phyloP scores from a whole-genome alignment of 2,329 filamentous ascomycete species.

The Colletotrichum agaves region DNA sequence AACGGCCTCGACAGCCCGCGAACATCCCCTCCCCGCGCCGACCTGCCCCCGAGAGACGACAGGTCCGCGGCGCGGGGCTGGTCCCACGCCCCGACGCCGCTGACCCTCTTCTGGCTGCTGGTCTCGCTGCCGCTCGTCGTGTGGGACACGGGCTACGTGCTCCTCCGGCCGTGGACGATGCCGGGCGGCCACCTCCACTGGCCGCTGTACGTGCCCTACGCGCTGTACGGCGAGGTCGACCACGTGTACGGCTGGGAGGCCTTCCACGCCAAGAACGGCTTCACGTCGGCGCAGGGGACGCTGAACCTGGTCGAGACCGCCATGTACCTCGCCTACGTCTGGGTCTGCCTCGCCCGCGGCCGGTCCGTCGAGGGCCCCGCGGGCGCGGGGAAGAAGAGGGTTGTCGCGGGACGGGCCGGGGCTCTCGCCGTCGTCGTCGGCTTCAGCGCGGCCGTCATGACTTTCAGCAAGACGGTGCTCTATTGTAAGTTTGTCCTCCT shows the following conservation, averaged over 20 bases:
- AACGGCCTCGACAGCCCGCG: conserved; percentile 41
- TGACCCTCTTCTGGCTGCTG: conserved; percentile 74
- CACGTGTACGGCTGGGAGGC: conserved; percentile 84
- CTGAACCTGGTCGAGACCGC: conserved; percentile 76
- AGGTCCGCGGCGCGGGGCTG: conserved; percentile 16
- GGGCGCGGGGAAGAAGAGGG: conserved; percentile 45
- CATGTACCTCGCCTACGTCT: conserved; percentile 70
- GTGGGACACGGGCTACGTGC: conserved; percentile 85
- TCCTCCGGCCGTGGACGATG: conserved; percentile 85
- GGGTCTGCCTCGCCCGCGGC: conserved; percentile 47
- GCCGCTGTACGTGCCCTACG: conserved; percentile 82
- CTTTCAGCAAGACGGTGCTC: conserved; percentile 69
- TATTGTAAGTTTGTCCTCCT: conserved; percentile 61
- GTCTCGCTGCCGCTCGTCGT: conserved; percentile 80
- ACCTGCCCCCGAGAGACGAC: conserved; percentile 14
- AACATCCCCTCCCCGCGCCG: conserved; percentile 35
- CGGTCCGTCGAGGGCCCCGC: conserved; percentile 38
- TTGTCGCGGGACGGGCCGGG: conserved; percentile 55
- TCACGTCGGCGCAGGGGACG: conserved; percentile 78
- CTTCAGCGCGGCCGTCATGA: conserved; percentile 68
- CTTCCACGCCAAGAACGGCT: conserved; percentile 75
- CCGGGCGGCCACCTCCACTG: conserved; percentile 77
- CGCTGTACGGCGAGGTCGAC: conserved; percentile 82
- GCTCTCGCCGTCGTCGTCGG: conserved; percentile 59
- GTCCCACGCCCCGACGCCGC: conserved; percentile 56